A percentile compares a stretch with the other conserved stretches of the same genome.
These are phyloP conservation scores for Penicillium brasilianum DNA, from an alignment of 2,329 filamentous ascomycete genomes.

Conservation along the genomic window DNA sequence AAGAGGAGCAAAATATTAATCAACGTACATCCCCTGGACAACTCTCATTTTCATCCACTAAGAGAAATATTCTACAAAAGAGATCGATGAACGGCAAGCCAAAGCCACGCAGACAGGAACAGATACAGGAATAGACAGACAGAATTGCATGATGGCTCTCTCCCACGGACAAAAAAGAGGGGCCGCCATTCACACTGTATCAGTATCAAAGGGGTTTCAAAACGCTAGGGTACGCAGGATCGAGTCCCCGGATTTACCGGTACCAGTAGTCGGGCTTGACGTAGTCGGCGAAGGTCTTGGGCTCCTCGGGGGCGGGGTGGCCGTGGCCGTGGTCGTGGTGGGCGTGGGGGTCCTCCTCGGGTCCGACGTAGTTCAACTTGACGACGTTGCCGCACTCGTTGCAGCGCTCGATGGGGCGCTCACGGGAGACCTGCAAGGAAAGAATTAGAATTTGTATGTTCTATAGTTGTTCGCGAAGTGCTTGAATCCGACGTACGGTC, in stretches of 20 bases:
- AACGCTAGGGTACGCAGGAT: conserved; percentile 9
- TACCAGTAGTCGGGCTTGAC: conserved; percentile 95
- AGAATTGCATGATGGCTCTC: conserved; percentile 16
- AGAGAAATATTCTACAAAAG: conserved; percentile 38
- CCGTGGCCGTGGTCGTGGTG: conserved; percentile 49
- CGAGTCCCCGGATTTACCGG: conserved; percentile 44
- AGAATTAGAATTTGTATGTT: conserved; percentile 25
- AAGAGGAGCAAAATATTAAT: conserved; percentile 10
- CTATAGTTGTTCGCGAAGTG: background rate
- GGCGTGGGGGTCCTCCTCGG: conserved; percentile 72
- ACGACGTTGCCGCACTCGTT: conserved; percentile 94
- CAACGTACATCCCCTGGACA: conserved; percentile 26
- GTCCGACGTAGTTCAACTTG: conserved; percentile 97
- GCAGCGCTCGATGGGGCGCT: conserved; percentile 93
- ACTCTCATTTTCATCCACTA: conserved; percentile 37
- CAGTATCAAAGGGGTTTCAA: conserved; percentile 15
- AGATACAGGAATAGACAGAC: conserved; percentile 25
- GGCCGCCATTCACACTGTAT: conserved; percentile 28
- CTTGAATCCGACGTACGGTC: conserved; percentile 63
- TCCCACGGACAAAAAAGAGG: conserved; percentile 7
- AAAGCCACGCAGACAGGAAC: conserved; percentile 27
- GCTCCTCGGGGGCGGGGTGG: conserved; percentile 70
- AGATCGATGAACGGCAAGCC: conserved; percentile 20
- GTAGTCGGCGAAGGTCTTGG: conserved; percentile 96
- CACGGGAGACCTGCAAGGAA: conserved; percentile 71